These are phyloP conservation scores for Fraxinus dipetala DNA, from an alignment of 305 asterid species.

Conservation along the genomic window DNA sequence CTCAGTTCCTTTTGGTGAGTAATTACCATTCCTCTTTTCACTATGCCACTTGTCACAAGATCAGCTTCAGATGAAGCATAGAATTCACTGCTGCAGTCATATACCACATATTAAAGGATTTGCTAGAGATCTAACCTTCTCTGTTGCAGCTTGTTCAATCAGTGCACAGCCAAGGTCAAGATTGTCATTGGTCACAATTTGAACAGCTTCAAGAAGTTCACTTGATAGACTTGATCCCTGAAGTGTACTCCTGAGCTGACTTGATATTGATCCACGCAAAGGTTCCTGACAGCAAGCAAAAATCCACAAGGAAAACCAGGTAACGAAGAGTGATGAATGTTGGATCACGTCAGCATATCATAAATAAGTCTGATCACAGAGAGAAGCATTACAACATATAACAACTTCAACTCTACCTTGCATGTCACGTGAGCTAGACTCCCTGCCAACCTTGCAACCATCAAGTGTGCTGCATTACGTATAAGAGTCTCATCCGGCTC, in stretches of 20 bases:
- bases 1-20: neutral
- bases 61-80: slow-evolving; percentile 13
- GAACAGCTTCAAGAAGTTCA: slow-evolving; percentile 83
- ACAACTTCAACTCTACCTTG: slow-evolving; percentile 57
- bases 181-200: slow-evolving; percentile 88
- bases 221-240: slow-evolving; percentile 55
- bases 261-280: slow-evolving; percentile 78
- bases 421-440: slow-evolving; percentile 99
- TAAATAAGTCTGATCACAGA: neutral
- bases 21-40: neutral
- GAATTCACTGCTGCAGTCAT: slow-evolving; percentile 9
- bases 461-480: slow-evolving; percentile 91
- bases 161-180: slow-evolving; percentile 97
- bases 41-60: neutral
- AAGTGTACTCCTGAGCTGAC: slow-evolving; percentile 77
- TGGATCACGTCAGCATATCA: neutral
- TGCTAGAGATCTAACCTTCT: slow-evolving; percentile 54
- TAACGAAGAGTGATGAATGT: neutral
- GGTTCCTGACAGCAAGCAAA: slow-evolving; percentile 60
- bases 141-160: slow-evolving; percentile 99
- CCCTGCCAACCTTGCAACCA: slow-evolving; percentile 98
- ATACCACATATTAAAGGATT: neutral
- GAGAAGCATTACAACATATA: neutral
- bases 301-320: slow-evolving; percentile 9
- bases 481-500: slow-evolving; percentile 93